A percentile compares a stretch with the other conserved stretches of the same genome.
These are phyloP conservation scores for Beta macrorhiza DNA, from an alignment of 179 eudicot genomes.

Conservation along the genomic window DNA sequence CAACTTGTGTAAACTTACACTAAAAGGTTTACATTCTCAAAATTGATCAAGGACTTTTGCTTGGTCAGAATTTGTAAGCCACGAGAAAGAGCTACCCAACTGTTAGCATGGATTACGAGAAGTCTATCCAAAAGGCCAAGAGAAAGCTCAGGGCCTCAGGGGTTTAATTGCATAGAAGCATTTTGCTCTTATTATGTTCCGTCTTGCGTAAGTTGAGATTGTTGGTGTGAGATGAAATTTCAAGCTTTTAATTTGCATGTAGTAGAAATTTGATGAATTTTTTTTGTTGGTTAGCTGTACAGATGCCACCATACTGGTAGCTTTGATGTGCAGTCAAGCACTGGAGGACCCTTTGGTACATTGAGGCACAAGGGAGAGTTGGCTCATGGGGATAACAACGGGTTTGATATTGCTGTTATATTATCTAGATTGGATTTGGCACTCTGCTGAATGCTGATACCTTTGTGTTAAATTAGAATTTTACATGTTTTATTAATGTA, in stretches of 20 bases:
- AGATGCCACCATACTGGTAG: slow-evolving; percentile 99
- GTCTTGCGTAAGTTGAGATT: slow-evolving; percentile 51
- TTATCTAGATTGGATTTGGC: too few species aligned
- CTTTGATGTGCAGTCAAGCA: slow-evolving; percentile 59
- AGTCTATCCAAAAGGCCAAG: slow-evolving; percentile 62
- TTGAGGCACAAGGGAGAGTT: slow-evolving; percentile 69
- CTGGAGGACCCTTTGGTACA: slow-evolving; percentile 87
- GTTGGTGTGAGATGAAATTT: background rate
- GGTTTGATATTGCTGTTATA: slow-evolving; percentile 69
- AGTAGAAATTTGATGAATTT: background rate
- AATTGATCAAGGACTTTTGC: background rate
- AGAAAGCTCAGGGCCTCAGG: slow-evolving; percentile 70
- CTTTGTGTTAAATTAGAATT: too few species aligned
- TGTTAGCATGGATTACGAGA: slow-evolving; percentile 60
- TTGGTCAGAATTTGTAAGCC: slow-evolving; percentile 19
- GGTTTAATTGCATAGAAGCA: slow-evolving; percentile 65
- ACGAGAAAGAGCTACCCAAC: slow-evolving; percentile 77
- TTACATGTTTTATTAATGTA: too few species aligned
- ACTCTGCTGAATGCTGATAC: too few species aligned
- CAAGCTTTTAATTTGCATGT: too few species aligned
- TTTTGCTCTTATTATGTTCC: slow-evolving; percentile 80
- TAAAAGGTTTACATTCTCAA: too few species aligned
- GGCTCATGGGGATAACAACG: slow-evolving; percentile 75
- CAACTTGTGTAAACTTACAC: too few species aligned
- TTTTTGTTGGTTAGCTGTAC: background rate